Evolutionary conservation across 768 basidiomycete species (phyloP), one percentile per base, ranked within the genome.

Genomic region (Suillus decipiens): DNA sequence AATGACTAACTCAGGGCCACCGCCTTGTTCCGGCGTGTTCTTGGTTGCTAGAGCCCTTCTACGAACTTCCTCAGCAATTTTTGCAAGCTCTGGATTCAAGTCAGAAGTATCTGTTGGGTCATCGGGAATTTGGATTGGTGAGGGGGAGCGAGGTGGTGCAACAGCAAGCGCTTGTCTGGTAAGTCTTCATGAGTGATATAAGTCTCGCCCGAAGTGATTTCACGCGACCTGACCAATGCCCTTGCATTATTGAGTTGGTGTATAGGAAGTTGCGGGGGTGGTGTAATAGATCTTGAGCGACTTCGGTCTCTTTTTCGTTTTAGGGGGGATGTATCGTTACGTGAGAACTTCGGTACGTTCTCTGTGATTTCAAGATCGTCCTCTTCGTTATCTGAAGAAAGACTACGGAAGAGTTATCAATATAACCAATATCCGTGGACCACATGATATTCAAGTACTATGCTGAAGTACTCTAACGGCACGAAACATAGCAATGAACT

Each of bases 281-380:
- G 91, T 0, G 91, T 93, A 43, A 93, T 82, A 4, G 91, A 93
- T 28, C 80, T 77, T 36, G 89, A 92, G 43, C 86, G 86, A 71
- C 85, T 87, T 51, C 86, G 82, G 45, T 76, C 68, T 43, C 81
- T 76, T 61, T 80, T 77, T 63, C 82, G 80, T 64, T 82, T 83
- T 34, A 76, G 75, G 60, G 78, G 78, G 2, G 71, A 69, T 19
- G 60, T 9, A 9, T 60, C 63, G 24, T 47, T 61, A 14, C 39
- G 24, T 15, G 68, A 43, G 5, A 56, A 54, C 4, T 48, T 67
- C 60, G 75, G 14, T 72, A 64, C 36, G 78, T 71, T 66, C 31
- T 84, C 78, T 22, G 83, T 61, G 15, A 78, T 74, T 54, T 82
- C 79, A 28, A 79, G 58, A 24, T 79, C 78, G 33, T 82, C 79